Conservation (phyloP, 75 land plant genomes). For the Adiantum capillusveneris region DNA sequence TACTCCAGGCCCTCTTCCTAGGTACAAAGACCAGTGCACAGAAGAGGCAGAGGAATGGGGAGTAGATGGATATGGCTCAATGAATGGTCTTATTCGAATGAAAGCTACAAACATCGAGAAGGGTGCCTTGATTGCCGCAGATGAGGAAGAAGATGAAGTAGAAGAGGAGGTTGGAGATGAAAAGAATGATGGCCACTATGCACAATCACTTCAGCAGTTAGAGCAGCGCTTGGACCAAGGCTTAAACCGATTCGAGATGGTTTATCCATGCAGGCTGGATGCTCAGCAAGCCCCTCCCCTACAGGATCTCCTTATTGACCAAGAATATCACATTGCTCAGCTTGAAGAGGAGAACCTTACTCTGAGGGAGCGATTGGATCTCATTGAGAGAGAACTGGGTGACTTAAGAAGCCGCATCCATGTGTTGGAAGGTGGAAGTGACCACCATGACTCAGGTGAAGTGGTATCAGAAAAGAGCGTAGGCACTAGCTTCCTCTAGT, state of each 20-base stretch:
- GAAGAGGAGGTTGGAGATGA: not conserved
- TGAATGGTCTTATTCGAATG: constrained; percentile 35
- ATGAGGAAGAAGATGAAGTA: not conserved
- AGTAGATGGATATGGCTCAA: constrained; percentile 37
- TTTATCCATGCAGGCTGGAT: constrained; percentile 9
- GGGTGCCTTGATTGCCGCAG: too few relatives aligned
- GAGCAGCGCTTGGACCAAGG: constrained; percentile 34
- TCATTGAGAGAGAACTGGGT: constrained; percentile 71
- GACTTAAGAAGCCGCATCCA: constrained; percentile 60
- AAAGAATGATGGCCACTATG: not conserved
- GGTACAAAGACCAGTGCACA: constrained; percentile 10
- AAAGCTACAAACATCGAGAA: not conserved
- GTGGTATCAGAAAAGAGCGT: constrained; percentile 37
- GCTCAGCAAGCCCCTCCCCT: constrained; percentile 1
- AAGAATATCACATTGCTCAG: constrained; percentile 65
- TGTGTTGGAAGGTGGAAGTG: constrained; percentile 21
- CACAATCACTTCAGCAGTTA: constrained; percentile 22
- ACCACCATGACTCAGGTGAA: constrained; percentile 10
- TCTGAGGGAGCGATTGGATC: constrained; percentile 69
- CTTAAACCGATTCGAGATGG: constrained; percentile 32
- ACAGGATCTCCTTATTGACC: constrained; percentile 66
- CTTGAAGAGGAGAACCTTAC: constrained; percentile 91
- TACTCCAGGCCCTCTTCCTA: constrained; percentile 15
- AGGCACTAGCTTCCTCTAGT: not conserved
- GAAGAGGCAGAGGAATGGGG: constrained; percentile 27